A percentile compares a stretch with the other conserved stretches of the same genome.
Conservation (phyloP, 2,329 filamentous ascomycete genomes). For the Calonectria crousiana region DNA sequence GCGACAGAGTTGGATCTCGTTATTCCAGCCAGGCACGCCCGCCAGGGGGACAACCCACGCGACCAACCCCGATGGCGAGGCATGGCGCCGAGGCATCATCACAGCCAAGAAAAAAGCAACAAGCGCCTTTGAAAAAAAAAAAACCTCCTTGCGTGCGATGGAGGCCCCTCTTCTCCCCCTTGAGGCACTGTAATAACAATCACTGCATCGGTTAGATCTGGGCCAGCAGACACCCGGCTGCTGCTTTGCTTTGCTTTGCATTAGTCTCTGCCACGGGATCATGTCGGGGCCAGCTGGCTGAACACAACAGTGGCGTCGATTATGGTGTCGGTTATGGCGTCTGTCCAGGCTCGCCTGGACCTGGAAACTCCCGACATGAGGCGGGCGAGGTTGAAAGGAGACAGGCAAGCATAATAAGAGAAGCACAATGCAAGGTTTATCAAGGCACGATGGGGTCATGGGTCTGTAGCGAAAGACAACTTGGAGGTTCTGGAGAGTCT, state of each 20-base stretch:
- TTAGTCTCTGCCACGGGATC: constrained; percentile 1
- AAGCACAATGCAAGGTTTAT: background rate
- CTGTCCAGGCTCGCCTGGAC: background rate
- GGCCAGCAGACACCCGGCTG: background rate
- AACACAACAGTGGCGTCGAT: background rate
- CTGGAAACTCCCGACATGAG: background rate
- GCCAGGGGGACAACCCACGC: background rate
- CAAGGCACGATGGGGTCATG: background rate
- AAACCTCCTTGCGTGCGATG: background rate
- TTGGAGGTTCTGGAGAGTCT: background rate
- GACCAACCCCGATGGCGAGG: background rate
- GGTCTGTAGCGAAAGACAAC: background rate
- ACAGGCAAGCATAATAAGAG: too few relatives aligned
- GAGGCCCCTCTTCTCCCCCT: background rate
- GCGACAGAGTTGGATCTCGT: background rate
- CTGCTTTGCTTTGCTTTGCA: constrained; percentile 9
- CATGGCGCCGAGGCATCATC: background rate
- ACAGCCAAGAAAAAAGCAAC: constrained; percentile 13
- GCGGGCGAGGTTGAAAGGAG: background rate
- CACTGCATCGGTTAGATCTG: background rate
- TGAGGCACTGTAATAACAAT: background rate
- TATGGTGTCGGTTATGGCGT: constrained; percentile 5
- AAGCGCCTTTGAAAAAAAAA: background rate
- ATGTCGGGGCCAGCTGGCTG: background rate
- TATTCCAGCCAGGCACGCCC: background rate